phyloP scores from a whole-genome alignment of 495 filamentous ascomycete species.

The Podospora didyma region DNA sequence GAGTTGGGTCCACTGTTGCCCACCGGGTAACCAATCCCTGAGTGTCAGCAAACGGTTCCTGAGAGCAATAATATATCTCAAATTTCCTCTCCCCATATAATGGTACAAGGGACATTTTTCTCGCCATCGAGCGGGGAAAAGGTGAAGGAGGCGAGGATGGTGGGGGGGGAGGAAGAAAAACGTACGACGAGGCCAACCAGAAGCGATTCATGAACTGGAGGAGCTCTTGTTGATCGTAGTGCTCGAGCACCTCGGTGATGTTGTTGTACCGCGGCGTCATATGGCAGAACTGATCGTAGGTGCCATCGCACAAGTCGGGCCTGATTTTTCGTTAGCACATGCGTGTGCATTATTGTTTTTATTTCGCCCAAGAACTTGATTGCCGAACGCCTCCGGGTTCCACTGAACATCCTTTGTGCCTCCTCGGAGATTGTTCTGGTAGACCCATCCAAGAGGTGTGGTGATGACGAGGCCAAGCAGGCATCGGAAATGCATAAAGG shows the following conservation, averaged over 20 bases:
- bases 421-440: too few species aligned
- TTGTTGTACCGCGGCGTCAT: constrained; percentile 62
- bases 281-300: constrained; percentile 71
- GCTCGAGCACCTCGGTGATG: constrained; percentile 62
- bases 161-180: background rate
- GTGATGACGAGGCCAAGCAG: too few species aligned
- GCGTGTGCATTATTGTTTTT: background rate
- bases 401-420: too few species aligned
- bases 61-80: background rate
- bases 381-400: too few species aligned
- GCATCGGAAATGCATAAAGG: too few species aligned
- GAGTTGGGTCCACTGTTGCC: constrained; percentile 51
- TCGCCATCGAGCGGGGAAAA: background rate
- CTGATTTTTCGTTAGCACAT: constrained; percentile 18
- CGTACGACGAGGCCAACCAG: constrained; percentile 58
- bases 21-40: too few species aligned
- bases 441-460: too few species aligned
- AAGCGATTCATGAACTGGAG: constrained; percentile 72
- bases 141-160: background rate
- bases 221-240: constrained; percentile 57
- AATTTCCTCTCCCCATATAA: background rate
- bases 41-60: too few species aligned
- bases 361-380: background rate
- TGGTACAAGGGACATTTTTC: background rate
- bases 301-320: constrained; percentile 86